phyloP scores from a whole-genome alignment of 2,329 filamentous ascomycete genomes.

The Zasmidium angulare region DNA sequence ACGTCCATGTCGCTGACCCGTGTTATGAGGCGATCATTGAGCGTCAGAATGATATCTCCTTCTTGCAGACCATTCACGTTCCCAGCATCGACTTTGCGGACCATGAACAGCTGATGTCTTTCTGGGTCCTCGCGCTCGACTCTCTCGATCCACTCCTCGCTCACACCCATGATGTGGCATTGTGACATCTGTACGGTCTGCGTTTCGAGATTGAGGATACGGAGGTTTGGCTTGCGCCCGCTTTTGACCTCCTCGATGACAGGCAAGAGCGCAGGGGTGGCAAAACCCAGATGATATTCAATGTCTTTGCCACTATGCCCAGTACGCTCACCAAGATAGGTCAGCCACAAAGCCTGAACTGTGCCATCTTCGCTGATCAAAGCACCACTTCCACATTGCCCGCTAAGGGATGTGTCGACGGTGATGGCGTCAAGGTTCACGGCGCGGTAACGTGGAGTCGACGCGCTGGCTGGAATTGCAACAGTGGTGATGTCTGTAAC shows the following conservation, averaged over 20 bases:
- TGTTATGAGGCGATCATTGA: constrained; percentile 91
- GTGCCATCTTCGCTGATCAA: constrained; percentile 85
- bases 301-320: constrained; percentile 80
- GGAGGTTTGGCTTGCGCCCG: constrained; percentile 74
- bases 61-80: constrained; percentile 67
- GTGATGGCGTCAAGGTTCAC: constrained; percentile 97
- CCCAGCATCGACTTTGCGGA: constrained; percentile 75
- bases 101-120: constrained; percentile 97
- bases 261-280: constrained; percentile 82
- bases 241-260: constrained; percentile 84
- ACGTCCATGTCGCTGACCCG: constrained; percentile 89
- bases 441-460: constrained; percentile 88
- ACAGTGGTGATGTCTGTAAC: constrained; percentile 98
- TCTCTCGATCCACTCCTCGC: constrained; percentile 90
- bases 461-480: constrained; percentile 88
- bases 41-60: constrained; percentile 85
- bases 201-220: constrained; percentile 92
- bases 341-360: constrained; percentile 94
- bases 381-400: constrained; percentile 91
- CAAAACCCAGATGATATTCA: constrained; percentile 92
- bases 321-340: constrained; percentile 88
- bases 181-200: constrained; percentile 96
- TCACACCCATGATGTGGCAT: constrained; percentile 93
- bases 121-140: constrained; percentile 86
- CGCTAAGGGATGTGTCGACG: constrained; percentile 87